Evolutionary conservation across 371 early-diverging fungal species (phyloP), one percentile per base, ranked within the genome.

Genomic region (Mortierella sp.): DNA sequence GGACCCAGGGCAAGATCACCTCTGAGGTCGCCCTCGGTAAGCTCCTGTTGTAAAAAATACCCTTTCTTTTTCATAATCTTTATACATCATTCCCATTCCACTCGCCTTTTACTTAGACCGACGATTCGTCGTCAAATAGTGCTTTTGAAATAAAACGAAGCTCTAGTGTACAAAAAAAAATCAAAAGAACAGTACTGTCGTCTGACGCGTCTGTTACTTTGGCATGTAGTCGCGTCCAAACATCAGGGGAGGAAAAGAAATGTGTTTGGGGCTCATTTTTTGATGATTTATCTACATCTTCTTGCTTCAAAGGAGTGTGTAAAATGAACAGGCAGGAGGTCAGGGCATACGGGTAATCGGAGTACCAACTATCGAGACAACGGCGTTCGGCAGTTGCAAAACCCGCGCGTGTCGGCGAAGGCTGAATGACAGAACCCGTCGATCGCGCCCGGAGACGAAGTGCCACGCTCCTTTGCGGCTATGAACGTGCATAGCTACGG

Each of bases 21-120:
- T 78, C 83, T 2, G 75, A 82, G 44, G 63, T 61, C 41, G 70
- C 83, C n/a, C 37, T 82, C 53, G 83, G 83, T 65, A 82, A 77
- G 64, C 78, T 82, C 40, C 40, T 82, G 53, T 45, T 82, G 74
- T 82, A 74, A 80, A 63, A 47, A 48, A 37, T 37, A 11, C 48
- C 26, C 31, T 44, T 24, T 39, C 37, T 24, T 40, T 7, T 24
- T 52, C 50, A 34, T 37, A 24, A 48, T 52, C 41, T 65, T 24
- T 43, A 65, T 65, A 40, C 65, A 22, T 41, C 41, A 9, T 39
- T 41, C 41, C 22, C 65, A 26, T 63, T 34, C 67, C 26, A 47
- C 45, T 47, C 48, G 47, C 48, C 29, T 48, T 48, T 45, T 16
- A 31, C 29, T 29, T 58, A 34, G 58, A 58, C 58, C 22, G 34